Conservation (phyloP, 192 early-diverging fungal species). For the Phycomyces blakesleeanus region DNA sequence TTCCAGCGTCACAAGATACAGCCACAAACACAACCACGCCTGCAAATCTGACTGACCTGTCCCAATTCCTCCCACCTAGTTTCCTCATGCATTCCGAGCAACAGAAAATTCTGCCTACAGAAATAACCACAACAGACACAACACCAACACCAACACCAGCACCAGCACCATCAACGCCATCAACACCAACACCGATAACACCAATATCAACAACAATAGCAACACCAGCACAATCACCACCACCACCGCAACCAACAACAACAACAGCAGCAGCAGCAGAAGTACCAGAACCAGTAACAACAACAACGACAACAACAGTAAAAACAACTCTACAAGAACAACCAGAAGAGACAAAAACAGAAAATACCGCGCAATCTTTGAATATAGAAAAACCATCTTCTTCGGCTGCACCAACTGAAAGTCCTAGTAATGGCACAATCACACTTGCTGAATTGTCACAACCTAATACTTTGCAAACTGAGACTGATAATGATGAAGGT, state of each 20-base stretch:
- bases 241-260: not conserved
- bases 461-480: not conserved
- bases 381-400: too few relatives aligned
- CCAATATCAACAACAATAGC: not conserved
- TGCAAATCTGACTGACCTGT: not conserved
- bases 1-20: not conserved
- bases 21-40: not conserved
- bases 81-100: too few relatives aligned
- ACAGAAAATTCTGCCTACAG: too few relatives aligned
- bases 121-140: too few relatives aligned
- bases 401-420: not conserved
- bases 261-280: too few relatives aligned
- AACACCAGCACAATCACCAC: not conserved
- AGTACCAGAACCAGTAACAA: too few relatives aligned
- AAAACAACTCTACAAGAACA: too few relatives aligned
- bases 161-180: not conserved
- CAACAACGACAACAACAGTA: not conserved
- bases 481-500: not conserved
- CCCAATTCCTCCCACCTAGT: too few relatives aligned
- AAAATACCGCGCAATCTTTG: too few relatives aligned
- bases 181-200: not conserved
- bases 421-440: constrained; percentile 1
- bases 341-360: too few relatives aligned
- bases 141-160: not conserved
- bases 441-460: not conserved